phyloP scores from a whole-genome alignment of 768 basidiomycete species.

The Lanmaoa pseudosensibilis region DNA sequence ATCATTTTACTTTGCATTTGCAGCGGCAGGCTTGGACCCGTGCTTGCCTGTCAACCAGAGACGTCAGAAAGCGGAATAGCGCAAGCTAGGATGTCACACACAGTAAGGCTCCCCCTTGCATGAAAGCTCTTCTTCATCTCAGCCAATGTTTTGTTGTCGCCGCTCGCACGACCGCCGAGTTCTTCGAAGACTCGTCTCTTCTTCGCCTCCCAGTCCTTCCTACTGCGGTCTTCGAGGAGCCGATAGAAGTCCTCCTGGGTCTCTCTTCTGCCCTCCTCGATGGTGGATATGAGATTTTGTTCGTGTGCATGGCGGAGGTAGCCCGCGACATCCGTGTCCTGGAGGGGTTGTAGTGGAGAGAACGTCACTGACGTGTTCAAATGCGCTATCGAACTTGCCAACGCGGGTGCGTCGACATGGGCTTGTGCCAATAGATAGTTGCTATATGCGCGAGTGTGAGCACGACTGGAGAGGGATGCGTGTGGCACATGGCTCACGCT shows the following conservation, averaged over 20 bases:
- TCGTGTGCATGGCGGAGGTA: constrained; percentile 94
- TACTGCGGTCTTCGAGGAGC: constrained; percentile 70
- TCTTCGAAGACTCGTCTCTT: constrained; percentile 91
- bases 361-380: constrained; percentile 82
- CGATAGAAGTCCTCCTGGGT: constrained; percentile 86
- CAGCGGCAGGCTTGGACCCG: constrained; percentile 57
- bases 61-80: constrained; percentile 4
- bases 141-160: constrained; percentile 52
- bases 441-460: constrained; percentile 37
- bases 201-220: constrained; percentile 85
- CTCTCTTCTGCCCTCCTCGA: constrained; percentile 84
- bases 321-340: constrained; percentile 92
- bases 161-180: constrained; percentile 65
- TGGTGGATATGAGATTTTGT: constrained; percentile 90
- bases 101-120: constrained; percentile 54
- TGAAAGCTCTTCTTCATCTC: constrained; percentile 66
- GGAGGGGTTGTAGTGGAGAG: constrained; percentile 86
- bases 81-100: constrained; percentile 32
- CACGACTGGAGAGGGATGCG: constrained; percentile 4
- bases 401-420: constrained; percentile 88
- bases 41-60: constrained; percentile 35
- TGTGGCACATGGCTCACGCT: constrained; percentile 52
- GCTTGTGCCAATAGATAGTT: constrained; percentile 93
- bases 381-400: constrained; percentile 80
- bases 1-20: constrained; percentile 96